A percentile compares a stretch with the other conserved stretches of the same genome.
Evolutionary conservation across 2,329 filamentous ascomycete genomes (phyloP).

Genomic region (Plectosphaerella cucumerina): DNA sequence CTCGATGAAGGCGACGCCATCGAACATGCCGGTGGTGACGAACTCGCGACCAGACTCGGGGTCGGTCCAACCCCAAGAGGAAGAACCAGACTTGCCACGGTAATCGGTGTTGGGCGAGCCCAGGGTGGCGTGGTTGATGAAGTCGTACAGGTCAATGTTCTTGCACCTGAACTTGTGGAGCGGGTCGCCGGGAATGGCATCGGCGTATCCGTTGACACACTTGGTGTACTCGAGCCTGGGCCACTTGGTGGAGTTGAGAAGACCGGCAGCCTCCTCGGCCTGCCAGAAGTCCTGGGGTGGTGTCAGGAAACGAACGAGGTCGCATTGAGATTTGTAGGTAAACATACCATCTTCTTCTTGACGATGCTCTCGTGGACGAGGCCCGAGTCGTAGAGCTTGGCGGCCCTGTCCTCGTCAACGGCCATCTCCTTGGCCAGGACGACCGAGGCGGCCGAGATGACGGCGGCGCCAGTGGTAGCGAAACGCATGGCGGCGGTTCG

Average conservation of each 20-base stretch:
- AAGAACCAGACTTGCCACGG: slow-evolving; percentile 19
- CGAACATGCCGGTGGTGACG: slow-evolving; percentile 20
- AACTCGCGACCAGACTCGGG: slow-evolving; percentile 26
- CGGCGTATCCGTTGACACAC: slow-evolving; percentile 16
- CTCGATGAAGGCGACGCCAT: slow-evolving; percentile 41
- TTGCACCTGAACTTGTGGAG: slow-evolving; percentile 17
- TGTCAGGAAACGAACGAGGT: background rate
- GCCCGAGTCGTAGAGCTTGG: slow-evolving; percentile 18
- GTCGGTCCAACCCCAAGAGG: slow-evolving; percentile 38
- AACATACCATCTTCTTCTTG: slow-evolving; percentile 12
- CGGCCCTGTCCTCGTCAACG: slow-evolving; percentile 13
- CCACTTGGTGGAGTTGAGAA: slow-evolving; percentile 16
- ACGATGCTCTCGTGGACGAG: slow-evolving; percentile 16
- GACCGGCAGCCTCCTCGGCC: slow-evolving; percentile 13
- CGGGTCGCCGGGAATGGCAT: slow-evolving; percentile 14
- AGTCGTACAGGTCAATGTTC: slow-evolving; percentile 47
- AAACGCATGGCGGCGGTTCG: slow-evolving; percentile 11
- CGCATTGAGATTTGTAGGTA: accelerated
- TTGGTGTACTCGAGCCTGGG: slow-evolving; percentile 16
- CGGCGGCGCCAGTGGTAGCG: slow-evolving; percentile 8
- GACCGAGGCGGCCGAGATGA: slow-evolving; percentile 8
- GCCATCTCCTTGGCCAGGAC: slow-evolving; percentile 13
- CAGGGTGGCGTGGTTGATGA: slow-evolving; percentile 46
- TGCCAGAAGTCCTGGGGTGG: slow-evolving; percentile 16
- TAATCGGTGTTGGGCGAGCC: slow-evolving; percentile 30